Conservation (phyloP, 1,139 yeast genomes). For the Meyerozyma carpophila region DNA sequence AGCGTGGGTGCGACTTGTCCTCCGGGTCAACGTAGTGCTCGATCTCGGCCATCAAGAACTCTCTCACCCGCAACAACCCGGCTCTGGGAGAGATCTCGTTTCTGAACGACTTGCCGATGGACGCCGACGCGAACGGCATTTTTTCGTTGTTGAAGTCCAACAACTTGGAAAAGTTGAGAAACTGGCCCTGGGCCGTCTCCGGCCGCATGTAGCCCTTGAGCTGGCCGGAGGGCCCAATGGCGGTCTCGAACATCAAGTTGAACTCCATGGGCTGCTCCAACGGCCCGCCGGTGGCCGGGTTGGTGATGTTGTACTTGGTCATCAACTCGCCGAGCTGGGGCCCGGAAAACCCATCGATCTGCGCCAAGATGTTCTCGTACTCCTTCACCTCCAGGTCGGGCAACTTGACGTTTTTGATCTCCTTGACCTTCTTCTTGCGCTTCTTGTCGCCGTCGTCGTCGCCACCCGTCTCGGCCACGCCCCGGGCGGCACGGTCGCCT, state of each 20-base stretch:
- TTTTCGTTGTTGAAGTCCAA: conserved; percentile 92
- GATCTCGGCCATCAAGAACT: conserved; percentile 98
- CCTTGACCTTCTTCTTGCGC: conserved; percentile 96
- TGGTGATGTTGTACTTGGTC: conserved; percentile 71
- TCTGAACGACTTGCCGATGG: conserved; percentile 97
- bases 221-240: conserved; percentile 97
- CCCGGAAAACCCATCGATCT: conserved; percentile 94
- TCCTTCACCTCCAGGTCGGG: conserved; percentile 75
- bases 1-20: conserved; percentile 77
- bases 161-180: conserved; percentile 88
- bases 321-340: conserved; percentile 87
- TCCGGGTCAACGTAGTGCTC: conserved; percentile 97
- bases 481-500: conserved; percentile 96
- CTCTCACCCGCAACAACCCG: conserved; percentile 95
- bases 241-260: conserved; percentile 98
- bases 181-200: conserved; percentile 99
- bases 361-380: conserved; percentile 82
- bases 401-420: conserved; percentile 80
- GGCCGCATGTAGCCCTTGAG: conserved; percentile 95
- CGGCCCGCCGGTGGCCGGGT: conserved; percentile 84
- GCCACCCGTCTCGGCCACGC: conserved; percentile 48
- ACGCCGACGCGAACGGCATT: conserved; percentile 99
- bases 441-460: conserved; percentile 69
- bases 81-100: conserved; percentile 98
- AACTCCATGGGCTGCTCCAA: conserved; percentile 91